Conservation (phyloP, 345 rosid species). For the Physaria fendleri region DNA sequence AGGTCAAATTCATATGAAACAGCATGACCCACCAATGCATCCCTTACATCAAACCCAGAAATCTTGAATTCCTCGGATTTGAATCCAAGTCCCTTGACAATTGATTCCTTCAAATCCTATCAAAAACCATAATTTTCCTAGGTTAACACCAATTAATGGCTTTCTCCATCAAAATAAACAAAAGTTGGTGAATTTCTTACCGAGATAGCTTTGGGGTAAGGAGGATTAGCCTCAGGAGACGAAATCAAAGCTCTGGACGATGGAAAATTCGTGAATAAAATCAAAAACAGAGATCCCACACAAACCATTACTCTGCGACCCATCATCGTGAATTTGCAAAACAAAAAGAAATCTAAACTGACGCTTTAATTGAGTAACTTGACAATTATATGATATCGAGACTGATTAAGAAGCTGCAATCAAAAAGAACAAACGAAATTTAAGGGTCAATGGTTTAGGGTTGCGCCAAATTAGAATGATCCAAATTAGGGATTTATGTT, state of each 20-base stretch:
- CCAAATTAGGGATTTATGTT: neutral
- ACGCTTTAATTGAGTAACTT: neutral
- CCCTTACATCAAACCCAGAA: slow-evolving; percentile 72
- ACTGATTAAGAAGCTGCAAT: neutral
- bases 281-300: slow-evolving; percentile 27
- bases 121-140: neutral
- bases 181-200: slow-evolving; percentile 35
- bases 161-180: neutral
- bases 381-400: neutral
- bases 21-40: slow-evolving; percentile 78
- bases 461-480: neutral
- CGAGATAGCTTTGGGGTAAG: slow-evolving; percentile 67
- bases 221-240: slow-evolving; percentile 34
- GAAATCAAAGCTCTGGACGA: slow-evolving; percentile 36
- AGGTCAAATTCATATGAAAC: slow-evolving; percentile 79
- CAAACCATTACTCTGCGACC: slow-evolving; percentile 4
- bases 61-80: slow-evolving; percentile 66
- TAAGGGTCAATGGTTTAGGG: neutral
- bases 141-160: neutral
- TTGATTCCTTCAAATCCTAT: slow-evolving; percentile 88
- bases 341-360: neutral
- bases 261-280: slow-evolving; percentile 33
- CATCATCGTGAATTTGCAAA: slow-evolving; percentile 26
- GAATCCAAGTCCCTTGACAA: slow-evolving; percentile 78
- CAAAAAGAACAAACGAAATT: neutral